Evolutionary conservation across 257 asterid genomes (phyloP), one percentile per base, ranked within the genome.

Genomic region (Nicotiana benthamiana): DNA sequence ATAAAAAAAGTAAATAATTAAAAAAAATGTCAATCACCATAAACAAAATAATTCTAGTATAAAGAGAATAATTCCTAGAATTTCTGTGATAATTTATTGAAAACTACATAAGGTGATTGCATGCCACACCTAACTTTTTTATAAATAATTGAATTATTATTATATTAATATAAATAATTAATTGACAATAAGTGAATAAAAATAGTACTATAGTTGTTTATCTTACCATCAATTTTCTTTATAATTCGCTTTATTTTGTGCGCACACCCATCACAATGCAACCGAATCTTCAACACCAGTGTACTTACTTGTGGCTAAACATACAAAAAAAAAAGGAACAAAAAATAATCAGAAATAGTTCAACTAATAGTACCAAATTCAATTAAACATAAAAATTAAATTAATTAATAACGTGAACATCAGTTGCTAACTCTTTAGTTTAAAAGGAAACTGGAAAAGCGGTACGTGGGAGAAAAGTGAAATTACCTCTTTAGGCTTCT

Each of bases 261-360:
- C 5, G 97, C 97, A 76, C 98, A 95, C 72, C 95, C 98, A 76
- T 95, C 97, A 66, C 98, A 95, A 87, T 95, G 98, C 56, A 95
- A 87, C 59, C 76, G 88, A 83, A 91, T 92, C 88, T 92, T 93
- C 90, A 95, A 84, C 65, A 84, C 87, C 83, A 92, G 95, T 8
- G 92, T 87, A 56, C 82, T 89, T 75, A 83, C 85, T 75, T 80
- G 90, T 48, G 88, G 87, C 96, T 93, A 84, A 80, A 85, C 59
- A 32, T 65, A 62, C 43, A 10, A 27, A 60, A 60, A 70, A 28
- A 61, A 77, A 6, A 16, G n/a, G 2, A 43, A 53, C 0, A 30
- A 1, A 4, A 79, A 70, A 22, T 27, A 79, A 77, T 64, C 27
- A 30, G 17, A 64, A 32, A 26, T 72, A 60, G 75, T 67, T 80